Evolutionary conservation across 2,329 filamentous ascomycete genomes (phyloP).

Genomic region (Karstenula rhodostoma): DNA sequence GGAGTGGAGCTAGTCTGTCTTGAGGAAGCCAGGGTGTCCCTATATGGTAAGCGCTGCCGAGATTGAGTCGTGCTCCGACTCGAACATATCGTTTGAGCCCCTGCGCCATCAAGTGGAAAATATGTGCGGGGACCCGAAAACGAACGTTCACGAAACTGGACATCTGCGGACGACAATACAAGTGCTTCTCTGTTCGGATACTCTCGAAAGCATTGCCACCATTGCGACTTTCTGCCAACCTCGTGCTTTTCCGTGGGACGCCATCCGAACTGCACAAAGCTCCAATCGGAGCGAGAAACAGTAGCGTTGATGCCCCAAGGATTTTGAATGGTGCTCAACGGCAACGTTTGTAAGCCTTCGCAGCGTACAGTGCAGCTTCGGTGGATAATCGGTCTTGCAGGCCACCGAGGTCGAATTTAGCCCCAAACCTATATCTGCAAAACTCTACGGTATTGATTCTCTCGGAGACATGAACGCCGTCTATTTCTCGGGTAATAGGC

Average conservation of each 20-base stretch:
- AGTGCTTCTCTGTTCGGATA: neutral
- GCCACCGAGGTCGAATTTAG: too few relatives aligned
- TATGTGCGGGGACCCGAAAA: constrained; percentile 10
- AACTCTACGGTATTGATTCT: too few relatives aligned
- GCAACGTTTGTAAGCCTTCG: neutral
- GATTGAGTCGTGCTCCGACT: neutral
- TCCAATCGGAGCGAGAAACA: neutral
- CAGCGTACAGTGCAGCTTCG: neutral
- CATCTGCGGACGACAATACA: neutral
- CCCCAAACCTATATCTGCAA: too few relatives aligned
- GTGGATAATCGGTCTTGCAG: too few relatives aligned
- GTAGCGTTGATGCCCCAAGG: neutral
- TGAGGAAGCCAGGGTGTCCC: neutral
- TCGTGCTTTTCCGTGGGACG: too few relatives aligned
- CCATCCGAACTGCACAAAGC: neutral
- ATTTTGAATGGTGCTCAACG: neutral
- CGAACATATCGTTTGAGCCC: constrained; percentile 1
- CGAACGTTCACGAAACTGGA: neutral
- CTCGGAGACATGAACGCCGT: too few relatives aligned
- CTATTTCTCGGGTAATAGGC: too few relatives aligned
- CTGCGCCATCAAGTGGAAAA: neutral
- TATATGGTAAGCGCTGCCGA: neutral
- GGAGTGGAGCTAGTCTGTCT: neutral
- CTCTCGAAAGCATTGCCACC: neutral
- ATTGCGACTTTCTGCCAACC: neutral